Evolutionary conservation across 306 rosid species (phyloP), one percentile per base, ranked within the genome.

Genomic region (Abrus pulchellus): DNA sequence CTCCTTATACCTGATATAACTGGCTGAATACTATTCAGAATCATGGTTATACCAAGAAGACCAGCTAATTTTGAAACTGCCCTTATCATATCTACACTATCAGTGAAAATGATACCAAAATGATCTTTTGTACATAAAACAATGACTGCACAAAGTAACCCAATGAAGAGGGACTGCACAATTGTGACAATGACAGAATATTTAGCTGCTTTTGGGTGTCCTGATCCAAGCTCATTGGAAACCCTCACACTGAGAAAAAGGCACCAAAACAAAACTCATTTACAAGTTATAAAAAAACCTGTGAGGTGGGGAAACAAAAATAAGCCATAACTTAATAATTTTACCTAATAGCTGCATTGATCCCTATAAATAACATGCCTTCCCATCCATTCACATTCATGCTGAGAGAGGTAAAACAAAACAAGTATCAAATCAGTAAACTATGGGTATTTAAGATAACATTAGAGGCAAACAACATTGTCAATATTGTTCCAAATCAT

Each of bases 301-400:
- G 38, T 81, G 6, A 41, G 56, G 59, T 68, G 28, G 20, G n/a
- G 3, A 34, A 47, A 36, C 2, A 1, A 28, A 47, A 10, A 45
- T 30, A 2, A 57, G 64, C 47, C 40, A 55, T 54, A 76, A 78
- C 64, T 56, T 9, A 73, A 33, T 11, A 45, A 6, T 65, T 20
- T 75, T 78, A 95, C 99, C 98, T 95, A 59, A 95, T 80, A 29
- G 99, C 99, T 87, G 99, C 98, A 89, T 95, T 92, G 81, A 95
- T 82, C 79, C 99, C 99, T 81, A 95, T 93, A 61, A 93, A 95
- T 84, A 95, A 52, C 95, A 95, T 95, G 76, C 99, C 97, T 88
- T 93, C 99, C 97, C 98, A 93, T 14, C 99, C 99, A 77, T 95
- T 92, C 41, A 95, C 40, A 72, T 93, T 95, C 99, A 95, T 93